These are phyloP conservation scores for Brassica balearica DNA, from an alignment of 441 rosid genomes.

Conservation along the genomic window DNA sequence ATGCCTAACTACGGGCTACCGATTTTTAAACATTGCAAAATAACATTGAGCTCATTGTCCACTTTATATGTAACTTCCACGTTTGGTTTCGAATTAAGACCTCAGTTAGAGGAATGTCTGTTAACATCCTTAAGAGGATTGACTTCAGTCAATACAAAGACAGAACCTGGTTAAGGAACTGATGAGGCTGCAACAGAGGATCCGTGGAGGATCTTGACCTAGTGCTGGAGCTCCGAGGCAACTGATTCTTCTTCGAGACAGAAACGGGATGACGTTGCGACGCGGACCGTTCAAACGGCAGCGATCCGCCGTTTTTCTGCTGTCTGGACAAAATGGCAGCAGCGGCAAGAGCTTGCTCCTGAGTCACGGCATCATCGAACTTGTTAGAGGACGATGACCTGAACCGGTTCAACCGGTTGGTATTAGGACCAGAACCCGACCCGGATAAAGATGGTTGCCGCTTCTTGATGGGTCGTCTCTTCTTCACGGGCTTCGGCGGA, in stretches of 20 bases:
- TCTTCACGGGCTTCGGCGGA: slow-evolving; percentile 59
- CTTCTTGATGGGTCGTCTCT: slow-evolving; percentile 49
- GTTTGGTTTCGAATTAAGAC: not conserved
- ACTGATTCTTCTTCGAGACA: slow-evolving; percentile 67
- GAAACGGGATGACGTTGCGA: slow-evolving; percentile 67
- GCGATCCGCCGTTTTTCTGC: slow-evolving; percentile 50
- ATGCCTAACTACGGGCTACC: too few species aligned
- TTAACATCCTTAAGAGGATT: not conserved
- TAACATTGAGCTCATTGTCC: not conserved
- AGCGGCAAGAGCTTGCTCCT: slow-evolving; percentile 80
- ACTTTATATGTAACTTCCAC: not conserved
- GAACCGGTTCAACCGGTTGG: slow-evolving; percentile 67
- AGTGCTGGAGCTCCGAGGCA: slow-evolving; percentile 89
- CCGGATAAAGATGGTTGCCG: slow-evolving; percentile 50
- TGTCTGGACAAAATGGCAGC: slow-evolving; percentile 78
- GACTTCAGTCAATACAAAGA: not conserved
- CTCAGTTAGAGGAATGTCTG: not conserved
- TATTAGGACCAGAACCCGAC: slow-evolving; percentile 44
- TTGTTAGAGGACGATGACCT: slow-evolving; percentile 73
- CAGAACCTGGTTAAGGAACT: slow-evolving; percentile 78
- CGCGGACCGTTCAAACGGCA: slow-evolving; percentile 75
- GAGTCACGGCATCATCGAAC: slow-evolving; percentile 63
- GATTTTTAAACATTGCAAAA: too few species aligned
- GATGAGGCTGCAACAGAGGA: slow-evolving; percentile 88
- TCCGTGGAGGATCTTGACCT: slow-evolving; percentile 86